These are phyloP conservation scores for Tilletia walkeri DNA, from an alignment of 1,284 basidiomycete species.

Conservation along the genomic window DNA sequence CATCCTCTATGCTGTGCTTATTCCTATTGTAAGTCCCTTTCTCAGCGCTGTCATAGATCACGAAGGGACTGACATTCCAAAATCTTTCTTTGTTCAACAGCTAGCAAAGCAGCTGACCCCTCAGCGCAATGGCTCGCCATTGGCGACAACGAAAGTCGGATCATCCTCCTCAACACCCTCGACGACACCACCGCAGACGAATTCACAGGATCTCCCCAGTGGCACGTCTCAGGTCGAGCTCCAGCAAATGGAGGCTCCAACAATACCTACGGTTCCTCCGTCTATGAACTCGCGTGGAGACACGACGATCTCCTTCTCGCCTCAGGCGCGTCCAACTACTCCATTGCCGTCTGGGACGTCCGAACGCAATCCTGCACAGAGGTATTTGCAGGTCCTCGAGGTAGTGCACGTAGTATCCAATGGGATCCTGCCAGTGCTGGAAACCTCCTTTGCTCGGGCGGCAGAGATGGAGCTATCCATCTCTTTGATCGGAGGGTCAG, in stretches of 20 bases:
- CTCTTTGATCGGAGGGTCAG: constrained; percentile 43
- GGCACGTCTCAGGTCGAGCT: constrained; percentile 18
- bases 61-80: background rate
- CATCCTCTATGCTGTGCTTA: constrained; percentile 44
- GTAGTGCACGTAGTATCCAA: constrained; percentile 44
- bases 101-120: constrained; percentile 29
- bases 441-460: constrained; percentile 45
- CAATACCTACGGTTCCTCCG: constrained; percentile 26
- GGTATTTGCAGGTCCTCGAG: constrained; percentile 34
- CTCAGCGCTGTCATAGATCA: no score
- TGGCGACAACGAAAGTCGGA: constrained; percentile 50
- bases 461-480: constrained; percentile 47
- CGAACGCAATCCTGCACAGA: constrained; percentile 33
- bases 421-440: constrained; percentile 42
- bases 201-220: background rate
- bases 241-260: constrained; percentile 29
- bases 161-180: constrained; percentile 46
- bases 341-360: constrained; percentile 45
- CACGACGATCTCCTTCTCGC: constrained; percentile 44
- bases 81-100: background rate
- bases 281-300: constrained; percentile 50
- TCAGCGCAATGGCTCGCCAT: constrained; percentile 49
- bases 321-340: constrained; percentile 46
- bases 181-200: constrained; percentile 25
- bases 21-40: constrained; percentile 28